These are phyloP conservation scores for Malus orientalis DNA, from an alignment of 306 rosid genomes.

Conservation along the genomic window DNA sequence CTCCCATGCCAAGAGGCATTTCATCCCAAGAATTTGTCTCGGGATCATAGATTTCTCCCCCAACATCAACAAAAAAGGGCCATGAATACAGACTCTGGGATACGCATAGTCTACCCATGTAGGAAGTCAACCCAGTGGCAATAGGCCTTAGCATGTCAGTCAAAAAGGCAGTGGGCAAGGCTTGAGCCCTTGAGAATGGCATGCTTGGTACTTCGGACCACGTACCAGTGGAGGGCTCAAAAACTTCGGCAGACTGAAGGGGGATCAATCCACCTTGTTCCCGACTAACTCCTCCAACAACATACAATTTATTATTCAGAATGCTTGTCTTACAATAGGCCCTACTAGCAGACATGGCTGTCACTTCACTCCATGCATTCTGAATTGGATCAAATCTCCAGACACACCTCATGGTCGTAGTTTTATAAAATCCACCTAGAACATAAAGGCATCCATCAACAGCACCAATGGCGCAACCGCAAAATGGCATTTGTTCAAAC, in stretches of 20 bases:
- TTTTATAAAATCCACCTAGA: conserved; percentile 80
- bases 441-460: conserved; percentile 84
- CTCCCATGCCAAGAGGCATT: conserved; percentile 96
- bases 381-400: conserved; percentile 67
- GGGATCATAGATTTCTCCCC: conserved; percentile 93
- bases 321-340: conserved; percentile 88
- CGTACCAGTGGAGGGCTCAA: conserved; percentile 53
- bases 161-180: conserved; percentile 64
- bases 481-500: conserved; percentile 78
- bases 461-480: conserved; percentile 81
- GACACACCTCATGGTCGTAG: conserved; percentile 72
- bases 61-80: conserved; percentile 96
- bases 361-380: conserved; percentile 63
- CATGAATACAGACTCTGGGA: conserved; percentile 86
- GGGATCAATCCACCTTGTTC: conserved; percentile 78
- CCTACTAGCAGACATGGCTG: conserved; percentile 72
- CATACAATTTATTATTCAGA: conserved; percentile 79
- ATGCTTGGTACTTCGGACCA: conserved; percentile 83
- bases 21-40: conserved; percentile 73
- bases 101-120: conserved; percentile 78
- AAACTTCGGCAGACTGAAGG: conserved; percentile 90
- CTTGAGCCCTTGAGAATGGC: conserved; percentile 89
- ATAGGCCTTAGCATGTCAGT: conserved; percentile 88
- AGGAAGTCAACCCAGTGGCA: conserved; percentile 83
- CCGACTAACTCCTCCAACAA: conserved; percentile 88